Base-by-base conservation (phyloP, 305 asterid species). In the Fraxinus ornus region DNA sequence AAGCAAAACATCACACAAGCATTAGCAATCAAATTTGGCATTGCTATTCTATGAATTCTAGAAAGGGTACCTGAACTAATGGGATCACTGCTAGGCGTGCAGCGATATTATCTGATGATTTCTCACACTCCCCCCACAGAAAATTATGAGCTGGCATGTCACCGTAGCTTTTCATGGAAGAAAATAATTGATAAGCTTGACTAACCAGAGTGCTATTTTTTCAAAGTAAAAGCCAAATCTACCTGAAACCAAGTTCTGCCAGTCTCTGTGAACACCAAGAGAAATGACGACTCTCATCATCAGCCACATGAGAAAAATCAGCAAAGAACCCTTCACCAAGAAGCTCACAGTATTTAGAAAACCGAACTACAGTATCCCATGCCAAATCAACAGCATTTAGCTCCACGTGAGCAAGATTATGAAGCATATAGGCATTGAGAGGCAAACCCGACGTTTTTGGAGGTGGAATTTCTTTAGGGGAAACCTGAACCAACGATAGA, bases 311-410 rank as follows among this genome's bases (percentile, higher is more conserved):
- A 80, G 98, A 98, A 90, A 96, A 96, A 87, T 96, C 98, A 33
- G 95, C 92, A 81, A 96, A 96, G 89, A 96, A 96, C 13, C 97
- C 98, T 60, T 92, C 92, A 74, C 94, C 98, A 77, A 96, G 93
- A 85, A 91, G 90, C 80, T 92, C 94, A 37, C 36, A 13, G 84
- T 81, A 89, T 0, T 97, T 91, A 22, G 99, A 96, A 82, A 96
- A 96, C 71, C 98, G 94, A 78, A 96, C 98, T 86, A 96, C 97
- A 57, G 99, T 93, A 80, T 96, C 99, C 99, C 99, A 96, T 1
- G 99, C 98, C 84, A 96, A 92, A 93, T 96, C 98, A 81, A 96
- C 91, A n/a, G 99, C 99, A 82, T 96, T 96, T 71, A 96, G 92
- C 90, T 94, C 98, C 75, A 96, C 98, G 52, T 96, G 99, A 72